Percentiles rank a stretch among this genome's conserved stretches.
Evolutionary conservation across 352 stramenopile genomes (phyloP).

Genomic region (Globisporangium camurandrum): DNA sequence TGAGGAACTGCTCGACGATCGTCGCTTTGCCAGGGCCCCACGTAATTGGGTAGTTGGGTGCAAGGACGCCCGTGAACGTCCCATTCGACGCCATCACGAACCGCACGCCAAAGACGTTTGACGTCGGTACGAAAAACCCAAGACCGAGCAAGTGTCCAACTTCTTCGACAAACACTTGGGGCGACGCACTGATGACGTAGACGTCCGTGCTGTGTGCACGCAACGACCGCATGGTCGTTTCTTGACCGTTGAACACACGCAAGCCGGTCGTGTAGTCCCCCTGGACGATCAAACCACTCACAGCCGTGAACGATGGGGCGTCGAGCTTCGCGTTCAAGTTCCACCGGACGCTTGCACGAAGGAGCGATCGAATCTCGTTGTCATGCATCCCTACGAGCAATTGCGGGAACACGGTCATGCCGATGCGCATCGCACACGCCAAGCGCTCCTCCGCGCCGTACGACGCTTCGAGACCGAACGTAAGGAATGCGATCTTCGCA

Average conservation of each 20-base stretch:
- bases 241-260: constrained; percentile 52
- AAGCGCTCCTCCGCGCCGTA: constrained; percentile 29
- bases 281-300: constrained; percentile 25
- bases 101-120: constrained; percentile 50
- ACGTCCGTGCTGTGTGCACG: constrained; percentile 31
- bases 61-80: constrained; percentile 33
- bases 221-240: constrained; percentile 48
- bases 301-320: constrained; percentile 28
- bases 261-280: constrained; percentile 43
- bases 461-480: constrained; percentile 37
- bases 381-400: constrained; percentile 49
- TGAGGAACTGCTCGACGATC: constrained; percentile 38
- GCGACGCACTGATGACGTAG: constrained; percentile 58
- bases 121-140: constrained; percentile 38
- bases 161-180: constrained; percentile 45
- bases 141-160: constrained; percentile 32
- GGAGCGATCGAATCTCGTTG: constrained; percentile 37
- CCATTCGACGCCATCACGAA: constrained; percentile 27
- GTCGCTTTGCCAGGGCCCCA: constrained; percentile 49
- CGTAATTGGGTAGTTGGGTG: constrained; percentile 53
- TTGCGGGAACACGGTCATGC: constrained; percentile 51
- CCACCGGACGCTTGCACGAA: constrained; percentile 35
- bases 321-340: constrained; percentile 39
- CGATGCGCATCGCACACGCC: constrained; percentile 30
- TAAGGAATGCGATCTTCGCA: constrained; percentile 43